phyloP scores from a whole-genome alignment of 345 rosid species.

The Draba incana region DNA sequence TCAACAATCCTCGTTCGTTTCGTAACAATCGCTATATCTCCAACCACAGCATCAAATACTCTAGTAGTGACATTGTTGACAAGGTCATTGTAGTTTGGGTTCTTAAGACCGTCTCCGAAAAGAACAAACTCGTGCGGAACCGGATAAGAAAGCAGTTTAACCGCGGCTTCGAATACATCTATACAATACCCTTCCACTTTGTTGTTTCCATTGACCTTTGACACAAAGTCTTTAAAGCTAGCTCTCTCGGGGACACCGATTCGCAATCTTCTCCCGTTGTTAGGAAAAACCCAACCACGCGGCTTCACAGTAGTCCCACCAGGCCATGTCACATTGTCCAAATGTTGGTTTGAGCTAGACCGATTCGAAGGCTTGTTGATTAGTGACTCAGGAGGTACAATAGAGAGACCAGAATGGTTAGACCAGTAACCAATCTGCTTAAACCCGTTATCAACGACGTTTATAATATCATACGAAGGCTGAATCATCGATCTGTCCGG shows the following conservation, averaged over 20 bases:
- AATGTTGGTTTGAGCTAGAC: conserved; percentile 72
- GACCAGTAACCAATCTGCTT: conserved; percentile 86
- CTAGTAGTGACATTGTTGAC: conserved; percentile 57
- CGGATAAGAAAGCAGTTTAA: conserved; percentile 68
- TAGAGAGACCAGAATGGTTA: conserved; percentile 80
- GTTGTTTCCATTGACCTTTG: conserved; percentile 53
- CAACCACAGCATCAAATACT: conserved; percentile 82
- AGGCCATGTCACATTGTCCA: conserved; percentile 78
- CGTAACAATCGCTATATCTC: conserved; percentile 78
- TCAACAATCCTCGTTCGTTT: conserved; percentile 73
- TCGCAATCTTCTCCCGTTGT: conserved; percentile 72
- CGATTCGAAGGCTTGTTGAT: conserved; percentile 62
- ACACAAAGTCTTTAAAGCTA: conserved; percentile 60
- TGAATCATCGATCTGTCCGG: conserved; percentile 56
- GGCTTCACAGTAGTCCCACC: conserved; percentile 65
- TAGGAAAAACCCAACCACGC: conserved; percentile 93
- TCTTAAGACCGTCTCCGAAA: conserved; percentile 79
- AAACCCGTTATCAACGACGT: conserved; percentile 50
- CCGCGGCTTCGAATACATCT: conserved; percentile 78
- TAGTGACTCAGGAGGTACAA: conserved; percentile 72
- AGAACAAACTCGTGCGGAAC: conserved; percentile 73
- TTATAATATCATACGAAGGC: conserved; percentile 80
- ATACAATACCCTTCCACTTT: conserved; percentile 73
- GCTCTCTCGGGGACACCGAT: conserved; percentile 80
- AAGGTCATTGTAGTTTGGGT: conserved; percentile 72